Evolutionary conservation across 2,329 filamentous ascomycete species (phyloP).

Genomic region (Emmonsiellopsis sp.): DNA sequence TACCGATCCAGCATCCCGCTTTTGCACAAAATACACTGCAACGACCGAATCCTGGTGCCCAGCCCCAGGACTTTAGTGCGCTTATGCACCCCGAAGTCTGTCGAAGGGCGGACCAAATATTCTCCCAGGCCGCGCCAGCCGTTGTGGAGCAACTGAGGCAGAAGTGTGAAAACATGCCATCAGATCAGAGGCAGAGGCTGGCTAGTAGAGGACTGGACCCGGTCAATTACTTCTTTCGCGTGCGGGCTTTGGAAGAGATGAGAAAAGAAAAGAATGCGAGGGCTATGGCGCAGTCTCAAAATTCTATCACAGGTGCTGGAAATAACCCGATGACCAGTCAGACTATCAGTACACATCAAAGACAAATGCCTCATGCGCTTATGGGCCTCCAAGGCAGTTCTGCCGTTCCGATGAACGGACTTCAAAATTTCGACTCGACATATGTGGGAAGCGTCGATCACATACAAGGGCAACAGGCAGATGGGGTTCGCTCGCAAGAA

Average conservation of each 20-base stretch:
- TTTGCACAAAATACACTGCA: conserved; percentile 18
- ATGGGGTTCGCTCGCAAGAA: conserved; percentile 52
- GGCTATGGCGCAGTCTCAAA: conserved; percentile 22
- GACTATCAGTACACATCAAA: conserved; percentile 28
- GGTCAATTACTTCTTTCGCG: conserved; percentile 41
- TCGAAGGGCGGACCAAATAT: conserved; percentile 38
- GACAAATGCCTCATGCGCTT: conserved; percentile 33
- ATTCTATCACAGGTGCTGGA: conserved; percentile 18
- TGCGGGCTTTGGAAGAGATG: conserved; percentile 36
- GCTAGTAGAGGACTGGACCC: conserved; percentile 39
- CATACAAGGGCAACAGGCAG: conserved; percentile 51
- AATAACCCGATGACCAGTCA: conserved; percentile 25
- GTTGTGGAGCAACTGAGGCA: conserved; percentile 40
- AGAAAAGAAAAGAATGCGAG: conserved; percentile 23
- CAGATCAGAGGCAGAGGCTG: conserved; percentile 39
- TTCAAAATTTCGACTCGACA: conserved; percentile 20
- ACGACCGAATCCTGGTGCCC: conserved; percentile 18
- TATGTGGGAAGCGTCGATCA: conserved; percentile 43
- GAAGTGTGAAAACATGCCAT: conserved; percentile 36
- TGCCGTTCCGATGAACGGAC: conserved; percentile 22
- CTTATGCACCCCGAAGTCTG: conserved; percentile 37
- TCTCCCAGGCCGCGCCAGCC: conserved; percentile 33
- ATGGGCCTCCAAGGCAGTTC: conserved; percentile 31
- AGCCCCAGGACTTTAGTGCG: conserved; percentile 24
- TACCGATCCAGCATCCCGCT: conserved; percentile 20